Evolutionary conservation across 2,329 filamentous ascomycete genomes (phyloP), one percentile per base, ranked within the genome.

Genomic region (Harringtonia lauricola): DNA sequence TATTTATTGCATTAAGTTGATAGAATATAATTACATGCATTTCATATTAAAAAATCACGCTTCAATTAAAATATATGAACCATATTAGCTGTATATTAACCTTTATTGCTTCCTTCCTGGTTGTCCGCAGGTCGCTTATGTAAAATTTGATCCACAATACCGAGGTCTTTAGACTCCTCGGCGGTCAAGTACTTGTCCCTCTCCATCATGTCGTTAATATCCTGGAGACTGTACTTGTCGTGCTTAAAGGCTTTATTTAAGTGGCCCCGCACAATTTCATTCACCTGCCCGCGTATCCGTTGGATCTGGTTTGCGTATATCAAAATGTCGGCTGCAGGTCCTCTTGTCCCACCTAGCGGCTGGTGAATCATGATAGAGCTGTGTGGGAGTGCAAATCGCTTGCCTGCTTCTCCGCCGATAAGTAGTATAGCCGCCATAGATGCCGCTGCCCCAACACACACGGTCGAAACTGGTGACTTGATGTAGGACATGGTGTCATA

Each of bases 401-500:
- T 87, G 15, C 88, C 88, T 1, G 83, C 72, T 46, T 86, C 78
- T 18, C 94, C 92, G 38, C 90, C 92, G 39, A 85, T 83, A 1
- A 98, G 76, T 1, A 98, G 70, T 21, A 98, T 71, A 2, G 83
- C 87, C 7, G 89, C 92, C 92, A 98, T 98, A 3, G 84, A 92
- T 2, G 92, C 90, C 0, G 94, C 92, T 56, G 94, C 86, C 8
- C 92, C 92, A 36, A 98, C 77, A 57, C 92, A 96, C 26, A 98
- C 92, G 1, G 92, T 98, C 36, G 84, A 90, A 0, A 98, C 88
- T 1, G 90, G 87, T 3, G 86, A 86, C 48, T 83, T 81, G 59
- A 98, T 96, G 63, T 98, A 98, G 54, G 83, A 81, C 90, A 98
- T 96, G 13, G 92, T 98, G 61, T 98, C 92, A 71, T 98, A 98